Conservation (phyloP, 2,329 filamentous ascomycete species). For the Bipolaris victoriae region DNA sequence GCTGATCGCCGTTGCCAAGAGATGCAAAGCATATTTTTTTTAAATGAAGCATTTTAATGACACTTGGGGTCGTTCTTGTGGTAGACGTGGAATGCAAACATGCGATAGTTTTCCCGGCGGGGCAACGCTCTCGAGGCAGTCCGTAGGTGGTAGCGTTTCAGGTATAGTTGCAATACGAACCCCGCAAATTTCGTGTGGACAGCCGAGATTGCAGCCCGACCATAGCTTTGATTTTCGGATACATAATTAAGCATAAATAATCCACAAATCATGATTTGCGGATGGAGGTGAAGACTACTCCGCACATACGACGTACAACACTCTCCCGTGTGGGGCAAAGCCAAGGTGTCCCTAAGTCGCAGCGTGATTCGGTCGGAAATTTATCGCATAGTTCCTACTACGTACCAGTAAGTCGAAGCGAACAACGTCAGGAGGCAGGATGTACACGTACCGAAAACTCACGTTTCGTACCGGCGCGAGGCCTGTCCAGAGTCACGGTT, state of each 20-base stretch:
- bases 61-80: background rate
- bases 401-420: background rate
- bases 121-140: background rate
- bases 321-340: background rate
- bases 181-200: slow-evolving; percentile 1
- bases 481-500: too few relatives aligned
- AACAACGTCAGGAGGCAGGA: background rate
- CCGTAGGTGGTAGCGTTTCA: background rate
- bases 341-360: background rate
- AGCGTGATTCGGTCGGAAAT: background rate
- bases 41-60: background rate
- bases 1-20: background rate
- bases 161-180: slow-evolving; percentile 4
- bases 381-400: background rate
- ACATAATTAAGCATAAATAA: slow-evolving; percentile 2
- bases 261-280: slow-evolving; percentile 2
- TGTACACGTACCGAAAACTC: background rate
- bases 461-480: too few relatives aligned
- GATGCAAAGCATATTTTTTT: slow-evolving; percentile 1
- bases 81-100: background rate
- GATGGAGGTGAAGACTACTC: background rate
- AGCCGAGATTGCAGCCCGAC: background rate
- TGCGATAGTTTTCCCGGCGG: slow-evolving; percentile 1
- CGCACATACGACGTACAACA: background rate
- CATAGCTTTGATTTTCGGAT: background rate